phyloP scores from a whole-genome alignment of 2,329 filamentous ascomycete genomes.

The Amylocarpus encephaloides region DNA sequence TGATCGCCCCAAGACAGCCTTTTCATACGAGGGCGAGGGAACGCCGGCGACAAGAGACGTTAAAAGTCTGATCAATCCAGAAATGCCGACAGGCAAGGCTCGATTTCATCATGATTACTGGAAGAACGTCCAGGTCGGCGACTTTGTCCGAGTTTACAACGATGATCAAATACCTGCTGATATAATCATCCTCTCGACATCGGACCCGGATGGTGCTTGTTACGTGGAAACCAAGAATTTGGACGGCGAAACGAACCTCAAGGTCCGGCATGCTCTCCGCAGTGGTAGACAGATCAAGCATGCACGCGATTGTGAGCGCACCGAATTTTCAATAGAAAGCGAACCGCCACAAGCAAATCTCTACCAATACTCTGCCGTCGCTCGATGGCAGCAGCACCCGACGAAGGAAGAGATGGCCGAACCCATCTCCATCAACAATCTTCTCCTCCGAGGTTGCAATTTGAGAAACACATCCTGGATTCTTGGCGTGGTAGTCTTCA shows the following conservation, averaged over 20 bases:
- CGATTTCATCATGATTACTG: constrained; percentile 89
- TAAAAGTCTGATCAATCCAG: constrained; percentile 68
- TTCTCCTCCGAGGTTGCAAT: constrained; percentile 88
- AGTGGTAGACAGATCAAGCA: constrained; percentile 79
- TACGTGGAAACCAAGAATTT: constrained; percentile 98
- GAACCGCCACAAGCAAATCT: constrained; percentile 89
- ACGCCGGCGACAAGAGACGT: constrained; percentile 40
- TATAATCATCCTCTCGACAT: constrained; percentile 85
- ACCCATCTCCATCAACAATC: constrained; percentile 89
- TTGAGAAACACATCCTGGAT: constrained; percentile 95
- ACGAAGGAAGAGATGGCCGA: constrained; percentile 76
- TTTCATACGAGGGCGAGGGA: constrained; percentile 36
- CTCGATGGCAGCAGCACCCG: constrained; percentile 74
- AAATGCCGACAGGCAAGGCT: constrained; percentile 61
- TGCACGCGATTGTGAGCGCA: constrained; percentile 84
- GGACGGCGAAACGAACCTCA: constrained; percentile 96
- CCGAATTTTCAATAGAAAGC: constrained; percentile 83
- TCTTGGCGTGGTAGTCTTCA: constrained; percentile 87
- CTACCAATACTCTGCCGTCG: constrained; percentile 87
- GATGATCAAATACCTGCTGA: constrained; percentile 94
- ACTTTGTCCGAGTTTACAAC: constrained; percentile 94
- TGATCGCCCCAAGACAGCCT: constrained; percentile 32
- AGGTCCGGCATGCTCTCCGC: constrained; percentile 85
- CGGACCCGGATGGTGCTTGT: constrained; percentile 87
- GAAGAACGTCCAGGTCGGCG: constrained; percentile 93